Evolutionary conservation across 768 basidiomycete species (phyloP).

Genomic region (Kwoniella sp.): DNA sequence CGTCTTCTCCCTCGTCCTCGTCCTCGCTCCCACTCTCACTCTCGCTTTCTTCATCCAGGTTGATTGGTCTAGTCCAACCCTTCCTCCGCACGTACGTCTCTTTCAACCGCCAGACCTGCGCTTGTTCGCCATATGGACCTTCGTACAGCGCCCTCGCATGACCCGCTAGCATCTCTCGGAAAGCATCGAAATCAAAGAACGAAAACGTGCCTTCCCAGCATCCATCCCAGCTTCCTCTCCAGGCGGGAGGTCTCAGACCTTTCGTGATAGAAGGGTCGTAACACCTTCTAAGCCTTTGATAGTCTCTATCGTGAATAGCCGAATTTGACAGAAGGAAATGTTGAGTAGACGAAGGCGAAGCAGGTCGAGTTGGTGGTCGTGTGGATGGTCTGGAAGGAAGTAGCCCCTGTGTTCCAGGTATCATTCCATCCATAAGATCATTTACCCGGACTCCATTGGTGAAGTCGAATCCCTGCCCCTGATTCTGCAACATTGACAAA

Average conservation of each 20-base stretch:
- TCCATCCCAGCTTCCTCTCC: conserved; percentile 45
- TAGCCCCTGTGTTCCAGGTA: conserved; percentile 12
- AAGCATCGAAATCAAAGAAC: conserved; percentile 77
- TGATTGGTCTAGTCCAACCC: conserved; percentile 6
- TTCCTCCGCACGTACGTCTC: conserved; percentile 49
- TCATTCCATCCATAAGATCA: conserved; percentile 18
- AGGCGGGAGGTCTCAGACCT: conserved; percentile 45
- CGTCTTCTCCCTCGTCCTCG: background rate
- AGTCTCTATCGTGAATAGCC: conserved; percentile 54
- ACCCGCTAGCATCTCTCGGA: conserved; percentile 60
- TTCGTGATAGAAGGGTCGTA: conserved; percentile 50
- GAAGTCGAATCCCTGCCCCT: background rate
- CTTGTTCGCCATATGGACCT: conserved; percentile 76
- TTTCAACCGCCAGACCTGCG: conserved; percentile 80
- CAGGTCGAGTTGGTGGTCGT: conserved; percentile 19
- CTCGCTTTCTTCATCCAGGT: conserved; percentile 1
- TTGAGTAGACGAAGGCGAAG: conserved; percentile 16
- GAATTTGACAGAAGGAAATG: conserved; percentile 28
- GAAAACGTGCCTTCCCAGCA: conserved; percentile 54
- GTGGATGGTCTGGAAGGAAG: conserved; percentile 4
- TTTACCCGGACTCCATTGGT: conserved; percentile 13
- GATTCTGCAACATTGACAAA: conserved; percentile 5
- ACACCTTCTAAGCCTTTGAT: conserved; percentile 48
- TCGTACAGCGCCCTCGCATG: conserved; percentile 71
- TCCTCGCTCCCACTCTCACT: background rate